Conservation (phyloP, 345 rosid species). For the Eucalyptus dawsonii region DNA sequence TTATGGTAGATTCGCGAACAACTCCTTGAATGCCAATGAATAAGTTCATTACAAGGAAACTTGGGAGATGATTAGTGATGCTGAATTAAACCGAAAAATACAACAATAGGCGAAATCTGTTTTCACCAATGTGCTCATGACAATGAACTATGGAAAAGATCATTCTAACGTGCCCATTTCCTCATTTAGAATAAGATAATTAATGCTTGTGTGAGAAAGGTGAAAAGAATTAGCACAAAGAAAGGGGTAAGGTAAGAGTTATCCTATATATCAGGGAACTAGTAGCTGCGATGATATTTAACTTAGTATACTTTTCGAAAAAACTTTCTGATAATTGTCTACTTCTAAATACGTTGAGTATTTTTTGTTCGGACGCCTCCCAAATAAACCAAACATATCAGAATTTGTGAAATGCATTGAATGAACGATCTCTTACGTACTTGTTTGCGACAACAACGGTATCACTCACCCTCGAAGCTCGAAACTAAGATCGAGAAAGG, state of each 20-base stretch:
- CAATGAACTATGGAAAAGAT: not conserved
- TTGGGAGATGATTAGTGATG: not conserved
- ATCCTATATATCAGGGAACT: not conserved
- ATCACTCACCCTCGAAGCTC: not conserved
- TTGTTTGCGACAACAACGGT: not conserved
- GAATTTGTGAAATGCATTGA: not conserved
- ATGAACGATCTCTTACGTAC: not conserved
- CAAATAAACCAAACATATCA: not conserved
- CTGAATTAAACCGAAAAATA: too few species aligned
- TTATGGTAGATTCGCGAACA: not conserved
- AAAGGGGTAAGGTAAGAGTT: not conserved
- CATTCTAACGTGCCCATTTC: not conserved
- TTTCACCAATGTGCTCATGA: not conserved
- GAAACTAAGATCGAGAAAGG: not conserved
- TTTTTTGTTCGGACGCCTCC: not conserved
- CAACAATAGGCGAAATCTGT: not conserved
- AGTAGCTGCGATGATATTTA: not conserved
- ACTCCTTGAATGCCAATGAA: not conserved
- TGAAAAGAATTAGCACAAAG: not conserved
- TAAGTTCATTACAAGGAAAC: not conserved
- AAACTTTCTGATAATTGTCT: not conserved
- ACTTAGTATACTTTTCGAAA: not conserved
- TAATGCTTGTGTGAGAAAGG: not conserved
- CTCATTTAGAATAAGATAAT: not conserved
- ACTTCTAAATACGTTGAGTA: not conserved